Evolutionary conservation across 805 yeast species (phyloP).

Genomic region (Kodamaea laetipori): DNA sequence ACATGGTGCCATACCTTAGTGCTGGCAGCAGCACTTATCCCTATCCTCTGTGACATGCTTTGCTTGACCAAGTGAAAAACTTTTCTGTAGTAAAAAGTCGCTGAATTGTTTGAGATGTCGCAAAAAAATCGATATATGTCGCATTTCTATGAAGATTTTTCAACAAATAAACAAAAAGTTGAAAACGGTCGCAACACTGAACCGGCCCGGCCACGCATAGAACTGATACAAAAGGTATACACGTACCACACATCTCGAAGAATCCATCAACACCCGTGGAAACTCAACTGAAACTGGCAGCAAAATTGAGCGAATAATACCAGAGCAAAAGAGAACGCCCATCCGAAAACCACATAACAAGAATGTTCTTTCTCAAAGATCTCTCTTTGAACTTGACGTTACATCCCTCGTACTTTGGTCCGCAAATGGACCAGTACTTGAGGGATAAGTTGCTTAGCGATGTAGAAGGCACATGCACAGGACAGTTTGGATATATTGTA

Average conservation of each 20-base stretch:
- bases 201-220: not conserved
- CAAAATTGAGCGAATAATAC: not conserved
- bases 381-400: conserved; percentile 87
- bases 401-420: conserved; percentile 97
- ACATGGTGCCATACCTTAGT: conserved; percentile 95
- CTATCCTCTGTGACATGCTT: conserved; percentile 50
- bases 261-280: not conserved
- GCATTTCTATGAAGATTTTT: conserved; percentile 6
- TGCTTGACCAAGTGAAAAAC: not conserved
- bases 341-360: conserved; percentile 1
- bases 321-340: conserved; percentile 5
- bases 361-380: conserved; percentile 66
- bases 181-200: not conserved
- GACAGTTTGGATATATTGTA: conserved; percentile 96
- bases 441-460: conserved; percentile 89
- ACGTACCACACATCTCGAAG: not conserved
- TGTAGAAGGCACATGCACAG: conserved; percentile 98
- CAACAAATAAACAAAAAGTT: conserved; percentile 4
- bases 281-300: not conserved
- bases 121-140: not conserved
- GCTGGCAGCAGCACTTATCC: conserved; percentile 67
- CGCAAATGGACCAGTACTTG: conserved; percentile 93
- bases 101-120: not conserved
- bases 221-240: not conserved
- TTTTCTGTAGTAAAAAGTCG: conserved; percentile 8